phyloP scores from a whole-genome alignment of 2,329 filamentous ascomycete genomes.

The Beauveria sp. region DNA sequence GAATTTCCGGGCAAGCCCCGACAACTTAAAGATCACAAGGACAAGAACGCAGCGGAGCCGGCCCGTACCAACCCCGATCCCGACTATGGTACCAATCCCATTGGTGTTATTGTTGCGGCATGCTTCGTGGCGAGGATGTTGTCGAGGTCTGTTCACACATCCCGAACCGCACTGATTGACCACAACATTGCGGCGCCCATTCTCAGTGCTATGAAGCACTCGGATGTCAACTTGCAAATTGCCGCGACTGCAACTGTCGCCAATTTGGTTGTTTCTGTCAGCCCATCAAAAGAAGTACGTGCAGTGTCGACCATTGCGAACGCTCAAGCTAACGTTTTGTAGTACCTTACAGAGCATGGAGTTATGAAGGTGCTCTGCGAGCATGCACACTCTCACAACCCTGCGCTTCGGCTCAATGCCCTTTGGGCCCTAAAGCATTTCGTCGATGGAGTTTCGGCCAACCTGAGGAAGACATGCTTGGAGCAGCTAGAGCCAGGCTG shows the following conservation, averaged over 20 bases:
- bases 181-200: slow-evolving; percentile 72
- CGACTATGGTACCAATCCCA: slow-evolving; percentile 65
- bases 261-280: slow-evolving; percentile 82
- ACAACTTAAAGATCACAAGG: slow-evolving; percentile 34
- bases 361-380: slow-evolving; percentile 72
- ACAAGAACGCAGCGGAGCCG: slow-evolving; percentile 28
- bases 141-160: slow-evolving; percentile 73
- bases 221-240: slow-evolving; percentile 71
- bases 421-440: slow-evolving; percentile 93
- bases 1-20: slow-evolving; percentile 47
- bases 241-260: slow-evolving; percentile 78
- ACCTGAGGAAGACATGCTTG: slow-evolving; percentile 69
- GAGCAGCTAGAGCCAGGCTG: slow-evolving; percentile 71
- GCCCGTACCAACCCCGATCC: slow-evolving; percentile 23
- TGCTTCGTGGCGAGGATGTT: slow-evolving; percentile 76
- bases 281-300: slow-evolving; percentile 80
- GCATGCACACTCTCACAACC: slow-evolving; percentile 73
- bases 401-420: slow-evolving; percentile 74
- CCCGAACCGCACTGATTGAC: slow-evolving; percentile 83
- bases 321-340: slow-evolving; percentile 16
- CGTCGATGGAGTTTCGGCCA: slow-evolving; percentile 62
- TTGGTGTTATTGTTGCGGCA: slow-evolving; percentile 72
- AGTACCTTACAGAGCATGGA: slow-evolving; percentile 67
- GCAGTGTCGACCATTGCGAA: background rate
- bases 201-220: slow-evolving; percentile 66